Conservation (phyloP, 164 flowering plant species). For the Vitis riparia region DNA sequence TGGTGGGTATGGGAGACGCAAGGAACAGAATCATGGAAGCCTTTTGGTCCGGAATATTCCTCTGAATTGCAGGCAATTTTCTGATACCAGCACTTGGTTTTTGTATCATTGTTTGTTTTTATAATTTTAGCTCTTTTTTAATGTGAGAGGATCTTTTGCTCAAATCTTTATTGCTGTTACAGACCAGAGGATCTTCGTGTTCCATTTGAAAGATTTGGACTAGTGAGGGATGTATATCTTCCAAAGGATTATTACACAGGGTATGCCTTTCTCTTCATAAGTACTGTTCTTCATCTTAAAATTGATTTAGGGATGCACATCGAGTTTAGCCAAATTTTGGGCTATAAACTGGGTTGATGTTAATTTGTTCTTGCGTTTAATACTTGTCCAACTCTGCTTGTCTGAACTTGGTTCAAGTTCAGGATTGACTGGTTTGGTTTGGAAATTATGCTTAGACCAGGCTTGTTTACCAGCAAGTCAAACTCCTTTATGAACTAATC, state of each 20-base stretch:
- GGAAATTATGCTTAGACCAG: neutral
- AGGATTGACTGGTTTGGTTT: too few relatives aligned
- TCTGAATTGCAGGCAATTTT: constrained; percentile 65
- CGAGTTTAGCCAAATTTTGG: too few relatives aligned
- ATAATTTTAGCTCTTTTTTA: neutral
- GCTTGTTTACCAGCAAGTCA: neutral
- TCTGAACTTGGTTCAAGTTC: too few relatives aligned
- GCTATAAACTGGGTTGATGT: too few relatives aligned
- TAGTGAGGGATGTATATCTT: constrained; percentile 77
- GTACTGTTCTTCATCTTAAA: neutral
- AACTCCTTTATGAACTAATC: neutral
- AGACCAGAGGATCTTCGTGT: constrained; percentile 79
- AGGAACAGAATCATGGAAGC: constrained; percentile 67
- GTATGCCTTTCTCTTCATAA: constrained; percentile 36
- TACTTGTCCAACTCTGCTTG: too few relatives aligned
- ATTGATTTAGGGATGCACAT: too few relatives aligned
- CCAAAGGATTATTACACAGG: constrained; percentile 86
- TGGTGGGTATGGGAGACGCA: constrained; percentile 62
- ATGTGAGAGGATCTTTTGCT: neutral
- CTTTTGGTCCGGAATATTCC: constrained; percentile 86
- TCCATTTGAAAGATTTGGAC: constrained; percentile 83
- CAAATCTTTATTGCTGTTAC: constrained; percentile 15
- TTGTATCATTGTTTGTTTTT: neutral
- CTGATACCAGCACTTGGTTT: neutral
- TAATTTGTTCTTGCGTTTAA: too few relatives aligned